A percentile compares a stretch with the other conserved stretches of the same genome.
phyloP scores from a whole-genome alignment of 495 filamentous ascomycete species.

The Hypoxylon perforatum region DNA sequence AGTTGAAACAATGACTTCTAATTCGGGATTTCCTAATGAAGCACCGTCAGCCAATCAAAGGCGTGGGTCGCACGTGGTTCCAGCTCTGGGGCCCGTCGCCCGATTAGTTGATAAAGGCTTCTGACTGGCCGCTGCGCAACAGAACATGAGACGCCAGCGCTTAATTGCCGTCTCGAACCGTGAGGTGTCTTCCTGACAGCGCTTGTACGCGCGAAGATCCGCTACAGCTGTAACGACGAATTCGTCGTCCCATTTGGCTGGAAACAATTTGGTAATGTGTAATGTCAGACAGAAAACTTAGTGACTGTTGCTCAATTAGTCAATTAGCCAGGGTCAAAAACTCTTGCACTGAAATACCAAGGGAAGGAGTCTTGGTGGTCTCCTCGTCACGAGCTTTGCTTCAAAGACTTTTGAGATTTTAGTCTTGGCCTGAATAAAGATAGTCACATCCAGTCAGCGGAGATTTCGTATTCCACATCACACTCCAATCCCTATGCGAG shows the following conservation, averaged over 20 bases:
- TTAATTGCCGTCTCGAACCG: constrained; percentile 21
- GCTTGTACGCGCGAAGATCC: constrained; percentile 29
- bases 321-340: no score
- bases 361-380: no score
- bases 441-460: no score
- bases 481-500: no score
- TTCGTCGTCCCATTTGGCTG: neutral
- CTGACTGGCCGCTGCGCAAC: constrained; percentile 20
- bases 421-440: no score
- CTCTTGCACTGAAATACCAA: no score
- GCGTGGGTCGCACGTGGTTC: constrained; percentile 7
- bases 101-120: constrained; percentile 8
- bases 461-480: no score
- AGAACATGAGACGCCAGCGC: constrained; percentile 24
- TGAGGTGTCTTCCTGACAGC: constrained; percentile 16
- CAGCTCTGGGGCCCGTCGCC: constrained; percentile 22
- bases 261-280: constrained; percentile 9
- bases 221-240: constrained; percentile 1
- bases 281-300: no score
- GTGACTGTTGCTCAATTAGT: no score
- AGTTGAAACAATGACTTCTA: constrained; percentile 36
- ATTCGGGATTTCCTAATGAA: constrained; percentile 38
- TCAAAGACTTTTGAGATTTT: no score
- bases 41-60: constrained; percentile 27
- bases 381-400: no score